Evolutionary conservation across 2,329 filamentous ascomycete genomes (phyloP).

Genomic region (Leptosphaerulina australis): DNA sequence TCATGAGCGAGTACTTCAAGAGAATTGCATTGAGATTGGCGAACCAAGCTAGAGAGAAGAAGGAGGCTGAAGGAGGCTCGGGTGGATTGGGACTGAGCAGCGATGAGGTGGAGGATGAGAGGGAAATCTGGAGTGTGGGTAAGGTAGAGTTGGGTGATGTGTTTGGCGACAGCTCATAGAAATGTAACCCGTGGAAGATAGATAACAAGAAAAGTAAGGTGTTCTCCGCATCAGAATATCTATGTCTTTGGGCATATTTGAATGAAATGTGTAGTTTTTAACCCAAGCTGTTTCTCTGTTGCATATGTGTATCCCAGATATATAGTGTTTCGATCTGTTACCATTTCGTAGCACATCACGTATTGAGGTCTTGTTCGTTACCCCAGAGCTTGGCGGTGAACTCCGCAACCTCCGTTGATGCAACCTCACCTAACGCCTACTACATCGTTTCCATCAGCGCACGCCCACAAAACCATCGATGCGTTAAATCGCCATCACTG

Average conservation of each 20-base stretch:
- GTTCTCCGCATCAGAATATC: conserved; percentile 1
- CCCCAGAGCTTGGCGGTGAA: conserved; percentile 19
- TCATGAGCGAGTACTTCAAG: conserved; percentile 98
- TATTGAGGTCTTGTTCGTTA: not conserved
- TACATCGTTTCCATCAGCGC: conserved; percentile 30
- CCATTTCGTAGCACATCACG: not conserved
- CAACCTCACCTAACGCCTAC: conserved; percentile 32
- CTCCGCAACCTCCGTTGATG: conserved; percentile 34
- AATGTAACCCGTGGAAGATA: not conserved
- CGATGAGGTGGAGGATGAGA: conserved; percentile 93
- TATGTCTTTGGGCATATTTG: conserved; percentile 1
- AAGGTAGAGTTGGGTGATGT: conserved; percentile 79
- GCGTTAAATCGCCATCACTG: not conserved
- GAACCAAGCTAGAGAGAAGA: conserved; percentile 84
- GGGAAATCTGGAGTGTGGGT: conserved; percentile 94
- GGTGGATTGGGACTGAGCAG: conserved; percentile 84
- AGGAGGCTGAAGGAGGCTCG: conserved; percentile 86
- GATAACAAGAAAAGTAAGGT: conserved; percentile 9
- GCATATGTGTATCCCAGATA: too few species aligned
- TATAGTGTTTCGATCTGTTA: too few species aligned
- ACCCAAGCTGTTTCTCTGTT: not conserved
- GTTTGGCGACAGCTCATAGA: conserved; percentile 31
- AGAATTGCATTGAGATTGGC: conserved; percentile 83
- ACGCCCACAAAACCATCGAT: conserved; percentile 21
- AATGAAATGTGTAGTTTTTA: conserved; percentile 14